Percentiles rank a stretch among this genome's conserved stretches.
Evolutionary conservation across 2,329 filamentous ascomycete species (phyloP).

Genomic region (Penicillium verrucosum): DNA sequence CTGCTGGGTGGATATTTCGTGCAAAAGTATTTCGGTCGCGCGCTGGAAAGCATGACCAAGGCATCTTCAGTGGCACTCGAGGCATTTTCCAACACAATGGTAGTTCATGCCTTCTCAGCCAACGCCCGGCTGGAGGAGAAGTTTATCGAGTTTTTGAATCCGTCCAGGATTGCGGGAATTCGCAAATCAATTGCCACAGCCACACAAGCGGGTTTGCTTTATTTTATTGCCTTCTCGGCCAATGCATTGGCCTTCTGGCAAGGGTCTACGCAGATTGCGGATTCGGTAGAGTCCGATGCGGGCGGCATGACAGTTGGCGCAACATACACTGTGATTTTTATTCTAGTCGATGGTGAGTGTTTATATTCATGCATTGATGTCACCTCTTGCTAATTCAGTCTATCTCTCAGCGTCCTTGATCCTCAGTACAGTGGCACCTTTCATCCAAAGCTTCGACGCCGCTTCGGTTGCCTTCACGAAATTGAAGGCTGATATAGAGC

Average conservation of each 20-base stretch:
- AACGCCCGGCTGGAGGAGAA: no score
- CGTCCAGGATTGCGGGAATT: no score
- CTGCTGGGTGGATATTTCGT: no score
- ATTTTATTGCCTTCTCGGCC: slow-evolving; percentile 64
- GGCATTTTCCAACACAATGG: no score
- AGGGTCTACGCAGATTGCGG: slow-evolving; percentile 55
- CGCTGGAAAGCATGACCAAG: no score
- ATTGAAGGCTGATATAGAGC: slow-evolving; percentile 57
- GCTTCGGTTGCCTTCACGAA: slow-evolving; percentile 54
- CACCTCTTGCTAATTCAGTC: neutral
- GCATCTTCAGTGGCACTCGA: no score
- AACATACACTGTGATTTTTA: slow-evolving; percentile 36
- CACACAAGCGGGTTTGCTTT: slow-evolving; percentile 39
- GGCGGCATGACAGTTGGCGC: slow-evolving; percentile 28
- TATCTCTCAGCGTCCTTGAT: slow-evolving; percentile 29
- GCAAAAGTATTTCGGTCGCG: no score
- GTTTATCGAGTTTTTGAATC: no score
- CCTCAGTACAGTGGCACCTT: slow-evolving; percentile 36
- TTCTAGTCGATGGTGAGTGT: slow-evolving; percentile 33
- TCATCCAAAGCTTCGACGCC: slow-evolving; percentile 46
- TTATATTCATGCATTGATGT: neutral
- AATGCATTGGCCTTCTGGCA: slow-evolving; percentile 68
- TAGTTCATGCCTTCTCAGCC: no score
- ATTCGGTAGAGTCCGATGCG: slow-evolving; percentile 13
- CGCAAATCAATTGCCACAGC: no score